Evolutionary conservation across 352 stramenopile genomes (phyloP), one percentile per base, ranked within the genome.

Genomic region (Pythium coloratum): DNA sequence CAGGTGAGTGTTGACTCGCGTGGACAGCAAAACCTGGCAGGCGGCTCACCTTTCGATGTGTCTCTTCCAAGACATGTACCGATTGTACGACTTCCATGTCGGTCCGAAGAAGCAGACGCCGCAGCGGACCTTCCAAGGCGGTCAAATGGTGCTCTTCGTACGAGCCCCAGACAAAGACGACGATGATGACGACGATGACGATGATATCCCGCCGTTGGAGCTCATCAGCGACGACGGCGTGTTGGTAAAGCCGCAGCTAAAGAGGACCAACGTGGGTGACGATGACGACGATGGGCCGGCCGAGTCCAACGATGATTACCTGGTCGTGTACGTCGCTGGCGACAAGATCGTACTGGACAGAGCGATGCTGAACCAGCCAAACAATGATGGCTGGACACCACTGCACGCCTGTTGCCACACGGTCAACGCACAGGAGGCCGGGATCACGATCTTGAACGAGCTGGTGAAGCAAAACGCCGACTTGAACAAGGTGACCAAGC

Each of bases 51-150:
- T 38, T 30, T 34, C 6, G 1, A 20, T 40, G 36, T 42, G 28
- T 38, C 10, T 28, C 46, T 14, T 40, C 12, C 20, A 58, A 72
- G 86, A 92, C 53, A 73, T 92, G 70, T 94, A 91, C 67, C 81
- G 86, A 6, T 65, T 92, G 57, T 92, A 90, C 54, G 86, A 94
- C 65, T 94, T 94, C 60, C 82, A 92, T 57, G 65, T 92, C n/a
- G 86, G 84, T 2, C 81, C 82, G 1, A 86, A 84, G 67, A 88
- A 88, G 65, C 76, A 81, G 34, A 70, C 76, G 49, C 69, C 62
- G 2, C 55, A 56, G 12, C 64, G 64, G n/a, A 59, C 54, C 54
- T 90, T 91, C 55, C 76, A 90, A 42, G 65, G 73, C 18, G 82
- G 84, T 38, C 81, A 86, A 55, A 87, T 91, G 79, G 60, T 91